Base-by-base conservation (phyloP, 176 grass and related monocot species). In the Guadua angustifolia region DNA sequence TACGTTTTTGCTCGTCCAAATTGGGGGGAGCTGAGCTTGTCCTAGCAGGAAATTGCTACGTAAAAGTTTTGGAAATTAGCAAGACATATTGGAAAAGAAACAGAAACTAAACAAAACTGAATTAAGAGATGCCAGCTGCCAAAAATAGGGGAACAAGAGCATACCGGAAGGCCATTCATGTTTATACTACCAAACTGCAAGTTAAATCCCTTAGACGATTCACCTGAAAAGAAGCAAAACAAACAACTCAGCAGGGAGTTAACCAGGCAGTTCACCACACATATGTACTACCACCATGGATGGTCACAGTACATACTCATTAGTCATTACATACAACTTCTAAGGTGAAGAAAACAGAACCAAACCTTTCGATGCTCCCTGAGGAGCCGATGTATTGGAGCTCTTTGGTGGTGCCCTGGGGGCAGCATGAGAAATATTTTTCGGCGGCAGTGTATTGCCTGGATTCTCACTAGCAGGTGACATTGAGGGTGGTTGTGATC, bases 21-120 rank as follows among this genome's bases (percentile, higher is more conserved):
- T 99, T 99, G 17, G 96, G 96, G 80, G 96, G 96, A 82, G 96
- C 96, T 32, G 96, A 99, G 88, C 81, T 99, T 74, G 96, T 99
- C 74, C 96, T 84, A 49, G 96, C 93, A 89, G 96, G 96, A 85
- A 99, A 94, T 92, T 99, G 88, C 59, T 77, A 45, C 1, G 68
- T 15, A 78, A 43, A 89, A 21, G 22, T 45, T 40, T 61, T 35
- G 13, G 7, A 45, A 59, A 74, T 45, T 47, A 80, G 75, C 71
- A 22, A 29, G 0, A 66, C 9, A 21, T 7, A 39, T 45, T 4
- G 0, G 24, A 75, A 90, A 59, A 19, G 7, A 73, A 62, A 38
- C 47, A 63, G 19, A 51, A 79, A 45, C 21, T 77, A 18, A 35
- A 25, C 19, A 26, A 43, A 75, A 43, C 29, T 60, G 61, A 76